A percentile compares a stretch with the other conserved stretches of the same genome.
Evolutionary conservation across 345 rosid genomes (phyloP).

Genomic region (Theobroma cacao): DNA sequence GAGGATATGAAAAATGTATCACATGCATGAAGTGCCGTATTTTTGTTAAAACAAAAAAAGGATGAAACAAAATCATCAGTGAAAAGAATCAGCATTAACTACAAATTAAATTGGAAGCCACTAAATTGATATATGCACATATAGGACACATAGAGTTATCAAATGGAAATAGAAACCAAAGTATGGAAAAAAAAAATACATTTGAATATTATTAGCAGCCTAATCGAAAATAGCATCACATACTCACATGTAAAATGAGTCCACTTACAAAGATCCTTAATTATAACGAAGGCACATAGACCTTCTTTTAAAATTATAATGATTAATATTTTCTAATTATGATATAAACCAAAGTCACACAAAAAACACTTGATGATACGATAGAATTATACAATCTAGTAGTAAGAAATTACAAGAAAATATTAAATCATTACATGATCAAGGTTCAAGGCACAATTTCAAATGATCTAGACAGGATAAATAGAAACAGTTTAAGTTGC

Average conservation of each 20-base stretch:
- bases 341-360: not conserved
- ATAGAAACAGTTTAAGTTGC: not conserved
- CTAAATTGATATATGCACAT: not conserved
- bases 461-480: not conserved
- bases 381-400: not conserved
- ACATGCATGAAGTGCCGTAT: not conserved
- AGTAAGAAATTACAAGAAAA: not conserved
- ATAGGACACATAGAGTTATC: not conserved
- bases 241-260: not conserved
- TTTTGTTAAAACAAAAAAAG: not conserved
- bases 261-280: not conserved
- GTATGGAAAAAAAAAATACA: no score
- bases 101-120: not conserved
- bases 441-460: not conserved
- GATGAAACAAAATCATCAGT: not conserved
- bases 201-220: no score
- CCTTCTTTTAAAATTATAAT: not conserved
- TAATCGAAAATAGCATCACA: no score
- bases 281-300: not conserved
- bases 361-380: not conserved
- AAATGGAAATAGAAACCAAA: not conserved
- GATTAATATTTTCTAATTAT: not conserved
- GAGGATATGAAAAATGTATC: not conserved
- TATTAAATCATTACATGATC: not conserved
- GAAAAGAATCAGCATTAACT: not conserved